Evolutionary conservation across 2,329 filamentous ascomycete species (phyloP).

Genomic region (Pseudocercospora vitis): DNA sequence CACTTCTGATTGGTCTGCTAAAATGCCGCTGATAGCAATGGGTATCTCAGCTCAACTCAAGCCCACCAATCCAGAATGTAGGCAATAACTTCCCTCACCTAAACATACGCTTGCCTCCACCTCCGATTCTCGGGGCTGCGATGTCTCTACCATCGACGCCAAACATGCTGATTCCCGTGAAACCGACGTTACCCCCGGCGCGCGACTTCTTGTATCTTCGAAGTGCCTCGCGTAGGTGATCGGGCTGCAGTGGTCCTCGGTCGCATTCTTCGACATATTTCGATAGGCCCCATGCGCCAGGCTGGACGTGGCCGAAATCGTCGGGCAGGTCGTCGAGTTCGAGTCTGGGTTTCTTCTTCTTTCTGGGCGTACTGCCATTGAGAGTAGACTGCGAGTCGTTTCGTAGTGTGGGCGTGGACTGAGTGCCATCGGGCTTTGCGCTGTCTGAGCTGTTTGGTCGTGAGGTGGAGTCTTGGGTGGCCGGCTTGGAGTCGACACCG

Average conservation of each 20-base stretch:
- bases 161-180: constrained; percentile 51
- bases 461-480: not conserved
- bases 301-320: constrained; percentile 22
- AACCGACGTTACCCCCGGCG: constrained; percentile 61
- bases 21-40: constrained; percentile 1
- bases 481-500: not conserved
- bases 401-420: constrained; percentile 4
- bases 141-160: constrained; percentile 44
- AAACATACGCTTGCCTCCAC: constrained; percentile 23
- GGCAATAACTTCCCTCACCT: not conserved
- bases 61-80: not conserved
- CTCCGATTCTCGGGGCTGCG: constrained; percentile 46
- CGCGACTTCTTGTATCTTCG: constrained; percentile 64
- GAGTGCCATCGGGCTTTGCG: constrained; percentile 15
- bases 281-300: constrained; percentile 31
- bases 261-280: constrained; percentile 39
- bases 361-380: constrained; percentile 7
- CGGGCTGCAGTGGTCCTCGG: constrained; percentile 64
- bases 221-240: constrained; percentile 72
- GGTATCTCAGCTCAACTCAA: constrained; percentile 5
- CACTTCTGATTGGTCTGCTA: too few species aligned
- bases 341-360: constrained; percentile 5
- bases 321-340: constrained; percentile 18
- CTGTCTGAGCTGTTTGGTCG: not conserved
- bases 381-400: constrained; percentile 16